phyloP scores from a whole-genome alignment of 1,284 basidiomycete species.

The Papiliotrema flavescens region DNA sequence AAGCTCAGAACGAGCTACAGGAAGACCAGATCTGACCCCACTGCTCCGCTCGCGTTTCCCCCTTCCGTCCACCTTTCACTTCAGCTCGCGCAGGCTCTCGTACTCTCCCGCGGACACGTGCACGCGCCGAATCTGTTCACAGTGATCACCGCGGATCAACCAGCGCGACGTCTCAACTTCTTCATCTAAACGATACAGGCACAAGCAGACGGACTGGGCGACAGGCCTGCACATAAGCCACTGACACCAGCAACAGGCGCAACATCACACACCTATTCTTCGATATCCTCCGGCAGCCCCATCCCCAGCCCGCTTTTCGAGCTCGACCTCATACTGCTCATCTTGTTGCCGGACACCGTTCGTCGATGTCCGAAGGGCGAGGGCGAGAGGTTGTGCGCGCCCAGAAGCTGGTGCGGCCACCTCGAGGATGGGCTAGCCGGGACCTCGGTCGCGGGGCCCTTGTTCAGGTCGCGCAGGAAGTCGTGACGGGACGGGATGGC shows the following conservation, averaged over 20 bases:
- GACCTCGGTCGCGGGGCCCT: slow-evolving; percentile 9
- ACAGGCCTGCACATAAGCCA: too few species aligned
- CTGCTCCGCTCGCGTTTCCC: too few species aligned
- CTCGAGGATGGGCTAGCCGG: slow-evolving; percentile 14
- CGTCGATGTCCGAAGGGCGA: slow-evolving; percentile 32
- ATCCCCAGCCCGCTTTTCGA: slow-evolving; percentile 26
- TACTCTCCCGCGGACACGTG: too few species aligned
- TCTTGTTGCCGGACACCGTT: slow-evolving; percentile 26
- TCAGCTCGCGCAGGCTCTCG: too few species aligned
- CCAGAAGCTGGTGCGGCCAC: slow-evolving; percentile 24
- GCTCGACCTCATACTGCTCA: slow-evolving; percentile 29
- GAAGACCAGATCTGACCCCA: too few species aligned
- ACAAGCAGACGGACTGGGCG: too few species aligned
- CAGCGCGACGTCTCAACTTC: too few species aligned
- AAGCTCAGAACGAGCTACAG: too few species aligned
- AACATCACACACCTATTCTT: slow-evolving; percentile 5
- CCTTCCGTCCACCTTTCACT: too few species aligned
- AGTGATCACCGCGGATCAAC: too few species aligned
- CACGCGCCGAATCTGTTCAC: too few species aligned
- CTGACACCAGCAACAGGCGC: background rate
- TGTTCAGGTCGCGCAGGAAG: slow-evolving; percentile 35
- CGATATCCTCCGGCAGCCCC: slow-evolving; percentile 19
- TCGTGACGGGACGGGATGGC: slow-evolving; percentile 30
- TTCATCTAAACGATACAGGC: too few species aligned
- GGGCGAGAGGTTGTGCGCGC: slow-evolving; percentile 27